A percentile compares a stretch with the other conserved stretches of the same genome.
Evolutionary conservation across 805 yeast species (phyloP).

Genomic region (Scheffersomyces amazonensis): DNA sequence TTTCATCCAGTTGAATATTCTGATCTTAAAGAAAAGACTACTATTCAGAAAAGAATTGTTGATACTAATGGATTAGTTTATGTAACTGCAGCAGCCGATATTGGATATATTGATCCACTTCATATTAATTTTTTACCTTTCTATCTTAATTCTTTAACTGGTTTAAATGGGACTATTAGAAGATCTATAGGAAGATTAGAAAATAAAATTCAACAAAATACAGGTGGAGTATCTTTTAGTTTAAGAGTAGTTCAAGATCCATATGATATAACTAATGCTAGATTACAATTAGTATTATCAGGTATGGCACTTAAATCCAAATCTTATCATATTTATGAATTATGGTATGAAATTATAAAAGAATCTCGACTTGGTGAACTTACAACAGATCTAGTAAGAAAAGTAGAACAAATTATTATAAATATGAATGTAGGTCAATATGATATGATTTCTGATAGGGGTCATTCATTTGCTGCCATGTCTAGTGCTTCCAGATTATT

Average conservation of each 20-base stretch:
- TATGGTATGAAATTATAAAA: slow-evolving; percentile 67
- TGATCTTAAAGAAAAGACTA: slow-evolving; percentile 24
- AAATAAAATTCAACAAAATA: slow-evolving; percentile 72
- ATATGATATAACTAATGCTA: slow-evolving; percentile 42
- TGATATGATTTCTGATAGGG: slow-evolving; percentile 78
- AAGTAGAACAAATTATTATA: slow-evolving; percentile 70
- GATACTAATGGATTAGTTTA: slow-evolving; percentile 83
- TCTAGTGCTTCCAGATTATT: slow-evolving; percentile 65
- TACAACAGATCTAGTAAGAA: slow-evolving; percentile 45
- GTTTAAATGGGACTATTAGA: slow-evolving; percentile 71
- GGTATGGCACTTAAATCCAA: slow-evolving; percentile 74
- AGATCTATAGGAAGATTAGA: slow-evolving; percentile 79
- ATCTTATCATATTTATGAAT: slow-evolving; percentile 53
- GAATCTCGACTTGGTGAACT: slow-evolving; percentile 64
- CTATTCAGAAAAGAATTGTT: slow-evolving; percentile 49
- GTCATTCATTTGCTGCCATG: slow-evolving; percentile 79
- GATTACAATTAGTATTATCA: slow-evolving; percentile 52
- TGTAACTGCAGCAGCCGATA: slow-evolving; percentile 60
- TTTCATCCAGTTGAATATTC: slow-evolving; percentile 24
- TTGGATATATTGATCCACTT: slow-evolving; percentile 57
- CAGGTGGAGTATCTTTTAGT: slow-evolving; percentile 81
- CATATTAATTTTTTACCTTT: slow-evolving; percentile 71
- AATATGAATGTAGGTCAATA: slow-evolving; percentile 73
- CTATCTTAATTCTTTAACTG: slow-evolving; percentile 76
- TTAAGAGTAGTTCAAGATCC: slow-evolving; percentile 58